Percentiles rank a stretch among this genome's conserved stretches.
Conservation (phyloP, 148 eudicot species). For the Agrostemma githago region DNA sequence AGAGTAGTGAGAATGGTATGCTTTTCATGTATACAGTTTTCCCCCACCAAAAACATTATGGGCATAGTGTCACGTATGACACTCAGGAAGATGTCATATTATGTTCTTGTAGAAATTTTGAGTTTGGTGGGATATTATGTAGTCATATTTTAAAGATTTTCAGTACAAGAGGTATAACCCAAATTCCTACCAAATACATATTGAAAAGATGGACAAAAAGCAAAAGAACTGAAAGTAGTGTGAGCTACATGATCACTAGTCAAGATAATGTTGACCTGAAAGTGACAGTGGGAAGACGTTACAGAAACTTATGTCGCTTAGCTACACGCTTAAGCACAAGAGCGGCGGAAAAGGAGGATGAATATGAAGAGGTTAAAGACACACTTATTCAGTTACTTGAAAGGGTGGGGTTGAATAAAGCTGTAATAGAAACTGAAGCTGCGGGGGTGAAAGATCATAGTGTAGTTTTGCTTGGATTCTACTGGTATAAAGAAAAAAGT, state of each 20-base stretch:
- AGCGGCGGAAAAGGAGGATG: background rate
- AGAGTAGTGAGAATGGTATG: conserved; percentile 12
- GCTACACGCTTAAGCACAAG: conserved; percentile 2
- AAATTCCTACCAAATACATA: background rate
- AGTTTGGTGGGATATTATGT: conserved; percentile 15
- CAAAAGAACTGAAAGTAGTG: background rate
- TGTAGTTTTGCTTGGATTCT: background rate
- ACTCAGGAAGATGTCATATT: background rate
- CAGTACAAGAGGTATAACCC: background rate
- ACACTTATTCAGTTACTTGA: background rate
- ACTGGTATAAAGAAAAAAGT: background rate
- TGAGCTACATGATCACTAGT: background rate
- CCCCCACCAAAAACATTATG: background rate
- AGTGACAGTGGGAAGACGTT: background rate
- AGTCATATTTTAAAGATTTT: conserved; percentile 12
- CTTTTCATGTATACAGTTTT: background rate
- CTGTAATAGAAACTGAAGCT: too few species aligned
- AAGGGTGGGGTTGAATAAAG: background rate
- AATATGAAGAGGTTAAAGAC: background rate
- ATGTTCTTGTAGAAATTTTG: conserved; percentile 19
- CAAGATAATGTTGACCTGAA: background rate
- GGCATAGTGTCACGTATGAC: background rate
- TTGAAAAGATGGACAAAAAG: background rate
- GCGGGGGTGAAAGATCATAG: too few species aligned
- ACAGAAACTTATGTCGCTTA: background rate